phyloP scores from a whole-genome alignment of 2,329 filamentous ascomycete genomes.

The Colletotrichum theobromicola region DNA sequence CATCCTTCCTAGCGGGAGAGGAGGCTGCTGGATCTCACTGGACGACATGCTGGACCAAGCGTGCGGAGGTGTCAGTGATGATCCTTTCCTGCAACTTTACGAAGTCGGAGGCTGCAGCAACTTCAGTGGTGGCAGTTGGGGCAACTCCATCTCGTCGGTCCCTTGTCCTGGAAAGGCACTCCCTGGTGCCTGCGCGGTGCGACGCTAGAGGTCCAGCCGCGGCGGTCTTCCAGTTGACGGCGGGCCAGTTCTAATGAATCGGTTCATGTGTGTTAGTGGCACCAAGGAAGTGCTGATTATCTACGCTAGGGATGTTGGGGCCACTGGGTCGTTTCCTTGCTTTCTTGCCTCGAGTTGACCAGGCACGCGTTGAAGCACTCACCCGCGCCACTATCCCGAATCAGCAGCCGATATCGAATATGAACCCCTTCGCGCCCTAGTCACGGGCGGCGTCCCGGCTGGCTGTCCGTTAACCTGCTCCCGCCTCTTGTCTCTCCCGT shows the following conservation, averaged over 20 bases:
- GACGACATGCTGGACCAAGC: background rate
- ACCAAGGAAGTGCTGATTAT: background rate
- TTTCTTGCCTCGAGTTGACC: background rate
- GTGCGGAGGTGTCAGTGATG: background rate
- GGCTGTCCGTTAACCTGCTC: background rate
- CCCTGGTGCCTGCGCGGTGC: background rate
- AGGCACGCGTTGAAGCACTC: background rate
- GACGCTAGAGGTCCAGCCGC: background rate
- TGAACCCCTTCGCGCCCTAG: background rate
- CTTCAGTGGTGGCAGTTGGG: background rate
- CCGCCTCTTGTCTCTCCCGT: background rate
- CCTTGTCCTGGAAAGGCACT: slow-evolving; percentile 3
- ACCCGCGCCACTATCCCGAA: background rate
- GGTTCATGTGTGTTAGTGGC: slow-evolving; percentile 5
- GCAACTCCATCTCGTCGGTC: background rate
- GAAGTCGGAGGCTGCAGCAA: background rate
- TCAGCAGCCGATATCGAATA: slow-evolving; percentile 3
- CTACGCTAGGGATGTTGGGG: background rate
- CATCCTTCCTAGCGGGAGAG: background rate
- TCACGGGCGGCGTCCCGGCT: background rate
- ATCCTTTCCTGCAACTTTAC: background rate
- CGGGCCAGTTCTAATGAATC: background rate
- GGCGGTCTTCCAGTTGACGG: background rate
- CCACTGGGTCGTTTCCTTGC: background rate
- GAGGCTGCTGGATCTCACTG: background rate